phyloP scores from a whole-genome alignment of 768 basidiomycete species.

The Cystoderma amianthinum region DNA sequence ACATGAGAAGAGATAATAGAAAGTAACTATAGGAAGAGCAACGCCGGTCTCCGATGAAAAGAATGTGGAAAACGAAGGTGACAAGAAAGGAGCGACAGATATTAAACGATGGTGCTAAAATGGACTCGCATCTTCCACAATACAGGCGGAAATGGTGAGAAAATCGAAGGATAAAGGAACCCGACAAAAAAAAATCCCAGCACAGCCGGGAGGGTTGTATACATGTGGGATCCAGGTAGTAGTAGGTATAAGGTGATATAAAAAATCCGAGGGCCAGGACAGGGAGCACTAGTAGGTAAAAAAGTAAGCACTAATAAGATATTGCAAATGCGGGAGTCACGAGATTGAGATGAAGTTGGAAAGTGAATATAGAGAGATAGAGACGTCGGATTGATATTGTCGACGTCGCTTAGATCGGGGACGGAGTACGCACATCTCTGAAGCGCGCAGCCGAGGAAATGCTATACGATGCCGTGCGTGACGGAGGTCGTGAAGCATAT shows the following conservation, averaged over 20 bases:
- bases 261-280: slow-evolving; percentile 8
- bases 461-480: slow-evolving; percentile 16
- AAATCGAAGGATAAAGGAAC: background rate
- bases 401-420: slow-evolving; percentile 4
- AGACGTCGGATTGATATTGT: background rate
- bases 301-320: slow-evolving; percentile 20
- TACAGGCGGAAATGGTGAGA: background rate
- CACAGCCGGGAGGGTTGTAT: slow-evolving; percentile 1
- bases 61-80: slow-evolving; percentile 1
- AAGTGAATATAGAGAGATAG: slow-evolving; percentile 6
- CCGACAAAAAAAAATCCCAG: slow-evolving; percentile 1
- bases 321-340: slow-evolving; percentile 19
- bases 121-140: background rate
- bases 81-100: slow-evolving; percentile 17
- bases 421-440: slow-evolving; percentile 11
- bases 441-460: slow-evolving; percentile 11
- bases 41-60: slow-evolving; percentile 14
- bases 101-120: slow-evolving; percentile 10
- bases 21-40: slow-evolving; percentile 13
- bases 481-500: slow-evolving; percentile 15
- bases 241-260: slow-evolving; percentile 12
- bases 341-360: slow-evolving; percentile 7
- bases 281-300: slow-evolving; percentile 8
- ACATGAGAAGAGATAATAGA: no score
- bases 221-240: slow-evolving; percentile 5